Evolutionary conservation across 345 rosid genomes (phyloP).

Genomic region (Eucalyptus sp.): DNA sequence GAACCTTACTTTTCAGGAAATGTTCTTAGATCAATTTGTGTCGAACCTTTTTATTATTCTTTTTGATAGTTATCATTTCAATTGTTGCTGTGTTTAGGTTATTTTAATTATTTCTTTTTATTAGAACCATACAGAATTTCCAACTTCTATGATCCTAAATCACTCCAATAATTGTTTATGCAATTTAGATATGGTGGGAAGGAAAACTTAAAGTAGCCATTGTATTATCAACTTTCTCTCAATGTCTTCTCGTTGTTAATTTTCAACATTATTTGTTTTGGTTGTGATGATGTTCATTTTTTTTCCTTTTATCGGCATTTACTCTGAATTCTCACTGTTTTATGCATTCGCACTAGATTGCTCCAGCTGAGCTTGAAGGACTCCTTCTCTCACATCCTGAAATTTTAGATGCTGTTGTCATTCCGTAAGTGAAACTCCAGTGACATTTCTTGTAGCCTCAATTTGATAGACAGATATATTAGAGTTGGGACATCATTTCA

Average conservation of each 20-base stretch:
- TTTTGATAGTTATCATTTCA: background rate
- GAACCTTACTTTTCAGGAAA: background rate
- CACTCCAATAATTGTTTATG: background rate
- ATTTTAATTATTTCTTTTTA: background rate
- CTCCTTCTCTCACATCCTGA: conserved; percentile 84
- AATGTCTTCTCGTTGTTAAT: background rate
- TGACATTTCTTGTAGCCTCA: background rate
- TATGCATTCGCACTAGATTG: conserved; percentile 35
- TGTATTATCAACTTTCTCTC: background rate
- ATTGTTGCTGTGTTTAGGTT: background rate
- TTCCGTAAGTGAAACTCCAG: conserved; percentile 49
- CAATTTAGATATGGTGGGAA: background rate
- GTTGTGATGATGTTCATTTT: background rate
- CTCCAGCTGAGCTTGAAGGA: conserved; percentile 98
- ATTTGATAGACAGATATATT: background rate
- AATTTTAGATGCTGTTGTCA: conserved; percentile 76
- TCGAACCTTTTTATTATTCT: background rate
- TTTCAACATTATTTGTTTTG: background rate
- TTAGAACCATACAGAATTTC: background rate
- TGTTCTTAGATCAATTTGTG: background rate
- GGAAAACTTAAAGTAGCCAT: background rate
- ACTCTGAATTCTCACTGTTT: background rate
- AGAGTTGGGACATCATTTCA: background rate
- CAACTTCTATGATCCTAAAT: background rate
- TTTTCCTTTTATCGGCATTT: background rate